Evolutionary conservation across 1,284 basidiomycete species (phyloP).

Genomic region (Boletellus deceptivus): DNA sequence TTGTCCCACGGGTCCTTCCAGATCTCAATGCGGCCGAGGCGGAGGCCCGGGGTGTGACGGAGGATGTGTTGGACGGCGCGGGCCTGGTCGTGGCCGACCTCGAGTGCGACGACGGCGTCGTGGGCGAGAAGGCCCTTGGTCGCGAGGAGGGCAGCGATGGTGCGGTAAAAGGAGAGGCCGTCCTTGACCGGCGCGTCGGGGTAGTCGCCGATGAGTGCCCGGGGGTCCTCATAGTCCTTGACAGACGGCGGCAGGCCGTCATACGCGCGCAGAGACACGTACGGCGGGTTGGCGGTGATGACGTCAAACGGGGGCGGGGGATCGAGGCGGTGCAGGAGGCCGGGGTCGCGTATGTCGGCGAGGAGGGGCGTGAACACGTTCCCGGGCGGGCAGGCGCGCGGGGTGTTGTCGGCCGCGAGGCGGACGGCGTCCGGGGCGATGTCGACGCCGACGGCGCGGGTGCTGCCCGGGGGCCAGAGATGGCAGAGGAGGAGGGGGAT

Average conservation of each 20-base stretch:
- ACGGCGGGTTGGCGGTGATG: conserved; percentile 91
- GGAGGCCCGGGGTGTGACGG: conserved; percentile 40
- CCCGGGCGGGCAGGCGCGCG: not conserved
- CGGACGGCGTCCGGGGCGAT: conserved; percentile 64
- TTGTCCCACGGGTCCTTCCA: conserved; percentile 79
- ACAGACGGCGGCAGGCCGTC: conserved; percentile 65
- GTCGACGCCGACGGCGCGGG: conserved; percentile 69
- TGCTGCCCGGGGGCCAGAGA: conserved; percentile 49
- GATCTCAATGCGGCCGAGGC: conserved; percentile 59
- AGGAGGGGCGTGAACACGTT: conserved; percentile 51
- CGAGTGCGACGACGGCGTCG: conserved; percentile 65
- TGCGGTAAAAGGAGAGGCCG: conserved; percentile 77
- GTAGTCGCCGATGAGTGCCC: conserved; percentile 79
- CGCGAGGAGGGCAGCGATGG: conserved; percentile 62
- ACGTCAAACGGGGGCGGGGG: conserved; percentile 61
- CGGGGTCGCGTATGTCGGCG: conserved; percentile 47
- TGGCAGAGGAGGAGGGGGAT: conserved; percentile 80
- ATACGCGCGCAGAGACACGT: conserved; percentile 74
- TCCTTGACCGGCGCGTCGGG: conserved; percentile 26
- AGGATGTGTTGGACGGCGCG: conserved; percentile 60
- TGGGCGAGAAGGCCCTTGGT: conserved; percentile 44
- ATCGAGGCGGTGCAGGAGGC: conserved; percentile 33
- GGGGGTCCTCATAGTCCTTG: conserved; percentile 72
- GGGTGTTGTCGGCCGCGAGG: conserved; percentile 72
- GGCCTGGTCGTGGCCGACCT: conserved; percentile 79